Conservation (phyloP, 257 asterid genomes). For the Solanum chiquidenum region DNA sequence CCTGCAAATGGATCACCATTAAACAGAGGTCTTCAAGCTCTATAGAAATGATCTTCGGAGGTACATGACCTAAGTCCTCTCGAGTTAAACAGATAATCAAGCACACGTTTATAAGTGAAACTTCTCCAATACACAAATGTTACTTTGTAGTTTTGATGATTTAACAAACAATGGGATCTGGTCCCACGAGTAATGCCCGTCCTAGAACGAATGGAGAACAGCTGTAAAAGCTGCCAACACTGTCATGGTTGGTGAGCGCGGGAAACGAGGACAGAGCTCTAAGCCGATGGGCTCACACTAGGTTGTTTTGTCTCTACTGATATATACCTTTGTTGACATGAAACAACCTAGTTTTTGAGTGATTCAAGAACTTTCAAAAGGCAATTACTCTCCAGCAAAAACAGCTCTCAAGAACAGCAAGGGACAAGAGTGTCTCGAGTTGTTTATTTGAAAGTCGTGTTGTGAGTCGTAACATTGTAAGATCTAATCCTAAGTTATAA, state of each 20-base stretch:
- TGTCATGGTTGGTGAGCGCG: not conserved
- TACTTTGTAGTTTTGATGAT: not conserved
- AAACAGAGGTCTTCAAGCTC: not conserved
- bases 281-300: not conserved
- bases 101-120: not conserved
- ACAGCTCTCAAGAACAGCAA: not conserved
- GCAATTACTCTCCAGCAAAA: not conserved
- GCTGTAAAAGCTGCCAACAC: not conserved
- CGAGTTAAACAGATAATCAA: not conserved
- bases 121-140: not conserved
- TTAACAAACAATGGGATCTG: not conserved
- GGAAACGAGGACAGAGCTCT: not conserved
- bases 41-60: not conserved
- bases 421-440: not conserved
- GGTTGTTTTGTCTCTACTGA: not conserved
- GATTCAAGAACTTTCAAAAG: not conserved
- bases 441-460: not conserved
- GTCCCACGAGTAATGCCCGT: not conserved
- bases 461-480: not conserved
- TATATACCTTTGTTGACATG: not conserved
- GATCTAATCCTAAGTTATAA: not conserved
- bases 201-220: not conserved
- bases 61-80: not conserved
- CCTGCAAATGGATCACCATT: conserved; percentile 31
- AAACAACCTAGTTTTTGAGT: not conserved